A percentile compares a stretch with the other conserved stretches of the same genome.
These are phyloP conservation scores for Myxozyma mucilagina DNA, from an alignment of 805 yeast genomes.

Conservation along the genomic window DNA sequence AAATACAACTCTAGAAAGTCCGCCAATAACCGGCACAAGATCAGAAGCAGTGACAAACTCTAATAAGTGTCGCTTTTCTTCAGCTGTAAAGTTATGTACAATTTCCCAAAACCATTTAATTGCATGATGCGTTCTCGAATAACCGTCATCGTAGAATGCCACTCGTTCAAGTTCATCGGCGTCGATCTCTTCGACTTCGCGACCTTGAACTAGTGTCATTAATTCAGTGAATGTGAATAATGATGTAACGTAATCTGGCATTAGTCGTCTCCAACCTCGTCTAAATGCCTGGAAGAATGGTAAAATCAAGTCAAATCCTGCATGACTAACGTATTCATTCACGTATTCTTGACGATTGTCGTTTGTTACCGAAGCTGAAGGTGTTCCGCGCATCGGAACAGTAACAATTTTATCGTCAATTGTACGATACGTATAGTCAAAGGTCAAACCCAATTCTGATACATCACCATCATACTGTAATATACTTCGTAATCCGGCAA, in stretches of 20 bases:
- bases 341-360: constrained; percentile 25
- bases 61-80: constrained; percentile 45
- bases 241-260: constrained; percentile 21
- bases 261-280: constrained; percentile 33
- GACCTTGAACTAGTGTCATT: constrained; percentile 46
- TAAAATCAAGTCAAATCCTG: constrained; percentile 11
- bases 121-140: constrained; percentile 44
- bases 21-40: constrained; percentile 50
- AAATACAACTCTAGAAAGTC: constrained; percentile 47
- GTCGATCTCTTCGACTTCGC: constrained; percentile 41
- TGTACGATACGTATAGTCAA: constrained; percentile 30
- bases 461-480: constrained; percentile 13
- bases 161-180: constrained; percentile 46
- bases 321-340: constrained; percentile 19
- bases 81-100: constrained; percentile 44
- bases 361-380: constrained; percentile 22
- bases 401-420: constrained; percentile 2
- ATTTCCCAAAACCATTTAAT: constrained; percentile 50
- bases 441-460: constrained; percentile 26
- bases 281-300: constrained; percentile 31
- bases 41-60: constrained; percentile 54
- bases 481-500: constrained; percentile 19
- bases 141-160: constrained; percentile 47
- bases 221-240: constrained; percentile 30
- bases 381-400: constrained; percentile 5